phyloP scores from a whole-genome alignment of 257 asterid genomes.

The Nemophila menziesii region DNA sequence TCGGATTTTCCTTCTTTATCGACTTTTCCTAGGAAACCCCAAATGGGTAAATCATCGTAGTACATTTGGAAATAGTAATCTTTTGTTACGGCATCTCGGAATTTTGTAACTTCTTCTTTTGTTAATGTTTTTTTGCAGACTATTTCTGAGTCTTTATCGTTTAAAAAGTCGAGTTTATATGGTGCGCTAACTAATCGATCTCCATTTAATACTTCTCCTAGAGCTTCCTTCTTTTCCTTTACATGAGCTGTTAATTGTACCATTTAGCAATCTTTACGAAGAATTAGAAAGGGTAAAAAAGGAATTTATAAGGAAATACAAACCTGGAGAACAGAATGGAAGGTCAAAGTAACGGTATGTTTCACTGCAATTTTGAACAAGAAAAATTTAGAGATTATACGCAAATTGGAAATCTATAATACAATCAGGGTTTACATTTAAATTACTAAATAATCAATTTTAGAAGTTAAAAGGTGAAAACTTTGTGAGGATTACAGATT shows the following conservation, averaged over 20 bases:
- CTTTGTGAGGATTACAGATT: too few relatives aligned
- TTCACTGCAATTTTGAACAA: constrained; percentile 31
- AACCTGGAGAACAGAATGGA: constrained; percentile 63
- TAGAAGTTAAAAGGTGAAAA: neutral
- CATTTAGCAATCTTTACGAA: neutral
- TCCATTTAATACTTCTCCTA: constrained; percentile 42
- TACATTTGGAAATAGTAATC: constrained; percentile 54
- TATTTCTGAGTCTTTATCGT: constrained; percentile 34
- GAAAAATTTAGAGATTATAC: constrained; percentile 6
- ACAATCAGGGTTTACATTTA: neutral
- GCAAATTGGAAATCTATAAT: neutral
- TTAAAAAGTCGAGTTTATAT: constrained; percentile 34
- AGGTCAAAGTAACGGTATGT: constrained; percentile 64
- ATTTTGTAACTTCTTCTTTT: constrained; percentile 29
- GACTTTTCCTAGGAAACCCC: constrained; percentile 52
- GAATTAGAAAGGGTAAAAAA: neutral
- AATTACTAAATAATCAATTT: constrained; percentile 1
- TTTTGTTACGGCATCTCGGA: constrained; percentile 42
- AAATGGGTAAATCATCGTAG: constrained; percentile 49
- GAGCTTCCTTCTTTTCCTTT: constrained; percentile 38
- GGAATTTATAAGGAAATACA: constrained; percentile 3
- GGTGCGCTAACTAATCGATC: constrained; percentile 47
- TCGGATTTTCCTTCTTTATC: constrained; percentile 38
- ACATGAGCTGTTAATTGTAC: constrained; percentile 22
- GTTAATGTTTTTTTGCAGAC: constrained; percentile 33